A percentile compares a stretch with the other conserved stretches of the same genome.
Evolutionary conservation across 768 basidiomycete species (phyloP).

Genomic region (Asterophora lycoperdoides): DNA sequence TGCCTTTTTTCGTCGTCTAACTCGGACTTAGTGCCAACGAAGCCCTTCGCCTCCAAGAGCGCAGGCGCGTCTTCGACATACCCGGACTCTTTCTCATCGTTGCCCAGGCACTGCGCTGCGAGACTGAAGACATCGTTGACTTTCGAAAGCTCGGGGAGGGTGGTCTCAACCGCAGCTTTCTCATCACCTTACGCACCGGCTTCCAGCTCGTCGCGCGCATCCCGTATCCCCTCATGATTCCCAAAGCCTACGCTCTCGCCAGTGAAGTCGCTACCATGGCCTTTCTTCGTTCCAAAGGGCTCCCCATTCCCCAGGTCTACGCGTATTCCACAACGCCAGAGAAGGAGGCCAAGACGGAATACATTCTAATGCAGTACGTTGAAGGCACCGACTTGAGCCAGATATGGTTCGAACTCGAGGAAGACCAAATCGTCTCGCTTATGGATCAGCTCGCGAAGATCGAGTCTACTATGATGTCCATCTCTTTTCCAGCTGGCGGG

Average conservation of each 20-base stretch:
- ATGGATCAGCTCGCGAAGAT: constrained; percentile 33
- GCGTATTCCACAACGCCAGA: constrained; percentile 24
- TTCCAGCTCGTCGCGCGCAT: constrained; percentile 33
- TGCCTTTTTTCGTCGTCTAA: no score
- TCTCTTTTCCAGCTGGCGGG: constrained; percentile 40
- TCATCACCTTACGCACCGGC: constrained; percentile 29
- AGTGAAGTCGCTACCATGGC: constrained; percentile 37
- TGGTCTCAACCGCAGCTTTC: no score
- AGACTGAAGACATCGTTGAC: no score
- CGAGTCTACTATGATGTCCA: constrained; percentile 39
- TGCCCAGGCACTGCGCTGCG: no score
- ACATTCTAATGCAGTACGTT: constrained; percentile 35
- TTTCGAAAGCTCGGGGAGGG: no score
- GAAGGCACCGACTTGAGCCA: constrained; percentile 30
- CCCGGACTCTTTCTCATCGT: no score
- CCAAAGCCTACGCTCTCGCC: constrained; percentile 26
- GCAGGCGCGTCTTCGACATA: no score
- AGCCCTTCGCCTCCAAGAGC: no score
- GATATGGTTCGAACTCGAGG: constrained; percentile 28
- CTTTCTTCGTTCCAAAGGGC: constrained; percentile 25
- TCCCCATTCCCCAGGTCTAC: constrained; percentile 30
- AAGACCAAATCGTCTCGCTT: constrained; percentile 30
- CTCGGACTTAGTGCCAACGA: no score
- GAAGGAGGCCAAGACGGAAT: constrained; percentile 29
- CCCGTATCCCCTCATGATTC: constrained; percentile 26